Evolutionary conservation across 2,329 filamentous ascomycete species (phyloP), one percentile per base, ranked within the genome.

Genomic region (Escovopsis weberi): DNA sequence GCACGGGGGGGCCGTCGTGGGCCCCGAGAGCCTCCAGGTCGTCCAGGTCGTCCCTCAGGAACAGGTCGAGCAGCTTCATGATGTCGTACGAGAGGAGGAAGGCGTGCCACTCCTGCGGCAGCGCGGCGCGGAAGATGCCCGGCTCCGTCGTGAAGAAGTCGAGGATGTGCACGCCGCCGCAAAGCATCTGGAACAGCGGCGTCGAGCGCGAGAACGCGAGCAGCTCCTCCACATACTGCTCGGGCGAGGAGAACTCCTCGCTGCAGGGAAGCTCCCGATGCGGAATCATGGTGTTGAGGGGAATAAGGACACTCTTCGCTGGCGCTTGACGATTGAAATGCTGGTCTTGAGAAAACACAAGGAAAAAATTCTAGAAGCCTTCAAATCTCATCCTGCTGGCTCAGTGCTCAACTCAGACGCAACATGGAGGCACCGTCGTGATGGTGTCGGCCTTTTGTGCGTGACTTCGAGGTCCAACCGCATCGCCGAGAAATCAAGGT

Each of bases 131-230:
- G 59, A 94, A 98, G 0, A 95, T 71, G 48, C 86, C 82, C 5
- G 86, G 85, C 39, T 86, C 76, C 36, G 78, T 76, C 2, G 87
- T 95, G 64, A 95, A 86, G 63, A 98, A 96, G 59, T 98, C 91
- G 44, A 96, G 72, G 48, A 98, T 88, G 57, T 98, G 91, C 1
- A 96, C 85, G n/a, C 89, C 88, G 42, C 91, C 91, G 57, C 87
- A 94, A n/a, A 98, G 71, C 26, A 85, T 85, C 50, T 85, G 82
- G 52, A 95, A 87, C 1, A 86, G 69, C 42, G 80, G 74, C 38
- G 82, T 84, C 2, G 77, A 78, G 6, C 78, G 78, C 2, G 80
- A 75, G 54, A 96, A 94, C 18, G 76, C 59, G 26, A 96, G 69
- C 11, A 96, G 74, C 15, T 78, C 79, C 26, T 84, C 70, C 39